Evolutionary conservation across 805 yeast species (phyloP), one percentile per base, ranked within the genome.

Genomic region (Torulaspora maleeae): DNA sequence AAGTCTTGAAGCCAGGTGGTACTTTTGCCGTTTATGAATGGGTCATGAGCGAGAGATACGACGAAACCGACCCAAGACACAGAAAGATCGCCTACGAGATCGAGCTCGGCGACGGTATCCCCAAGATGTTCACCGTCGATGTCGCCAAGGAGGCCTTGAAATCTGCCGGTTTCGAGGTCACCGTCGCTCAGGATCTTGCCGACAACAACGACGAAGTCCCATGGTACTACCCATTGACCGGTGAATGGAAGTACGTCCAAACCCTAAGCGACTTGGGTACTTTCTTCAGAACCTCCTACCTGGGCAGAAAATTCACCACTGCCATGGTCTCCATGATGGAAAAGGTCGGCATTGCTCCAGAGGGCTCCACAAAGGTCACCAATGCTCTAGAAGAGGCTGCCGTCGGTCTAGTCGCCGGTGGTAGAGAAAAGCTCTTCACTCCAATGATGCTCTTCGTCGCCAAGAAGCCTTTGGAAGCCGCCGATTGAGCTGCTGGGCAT

Each of bases 51-150:
- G 95, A 89, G 60, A 76, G 72, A 40, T 93, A 88, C 67, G 98
- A 93, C 66, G 95, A 86, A 71, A 70, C 69, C 48, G 88, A 87
- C 69, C 79, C 80, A 58, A 90, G 81, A 68, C 99, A 93, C 73
- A 86, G 96, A 71, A 84, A 83, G 65, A 86, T 93, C 54, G 93
- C 95, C 27, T 91, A 91, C 70, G 98, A 96, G 67, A 93, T 93
- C 57, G 99, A 93, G 74, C 78, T 91, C 52, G 99, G 99, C 64
- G 97, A 93, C 67, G 99, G 99, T 72, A 93, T 93, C 59, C 98
- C 99, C 64, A 89, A 91, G 74, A 93, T 93, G 99, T 88, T 78
- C 78, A 69, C 74, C 59, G 79, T 80, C 52, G 78, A 80, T 52
- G 96, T 87, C 59, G 99, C 99, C 29, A 84, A 82, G 66, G 70